Base-by-base conservation (phyloP, 352 stramenopile genomes). In the Pythium apleroticum region DNA sequence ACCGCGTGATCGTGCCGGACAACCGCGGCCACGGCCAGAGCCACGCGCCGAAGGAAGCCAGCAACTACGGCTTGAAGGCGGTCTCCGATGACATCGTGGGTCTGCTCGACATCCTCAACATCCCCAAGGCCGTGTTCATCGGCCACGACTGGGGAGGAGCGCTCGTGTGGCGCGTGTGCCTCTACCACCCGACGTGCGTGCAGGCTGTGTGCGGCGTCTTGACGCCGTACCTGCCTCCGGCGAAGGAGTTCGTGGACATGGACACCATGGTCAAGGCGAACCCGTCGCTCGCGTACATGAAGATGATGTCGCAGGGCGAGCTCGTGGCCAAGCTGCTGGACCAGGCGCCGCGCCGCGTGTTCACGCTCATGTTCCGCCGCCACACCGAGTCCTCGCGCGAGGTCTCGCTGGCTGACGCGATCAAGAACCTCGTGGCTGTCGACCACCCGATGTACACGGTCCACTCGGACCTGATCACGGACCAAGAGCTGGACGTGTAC, bases 81-180 rank as follows among this genome's bases (percentile, higher is more conserved):
- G 67, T 79, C 69, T 66, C 74, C 52, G 67, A 70, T 9, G 78
- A 87, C 30, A n/a, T 84, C 14, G 65, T 71, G 1, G 59, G 62
- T 8, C 55, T 87, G 15, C 72, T 87, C 9, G 63, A 68, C n/a
- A 45, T 57, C 14, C 53, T 68, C 20, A 53, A 68, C 17, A 68
- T 68, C 25, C 35, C 19, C 5, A 61, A 62, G 45, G 61, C 61
- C 31, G 61, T 68, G 43, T 63, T 93, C 39, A 74, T 88, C 33
- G 84, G 84, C 35, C 84, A 92, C 62, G 81, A 92, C 57, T 92
- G 84, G 84, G 84, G 84, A 57, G 84, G 81, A 22, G 67, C 65
- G 12, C 73, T 81, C 46, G 79, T 86, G 30, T 92, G 77, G 76
- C 78, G 74, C 58, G 86, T 92, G 71, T 86, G 74, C n/a, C 68